phyloP scores from a whole-genome alignment of 495 filamentous ascomycete genomes.

The Clohesyomyces aquaticus region DNA sequence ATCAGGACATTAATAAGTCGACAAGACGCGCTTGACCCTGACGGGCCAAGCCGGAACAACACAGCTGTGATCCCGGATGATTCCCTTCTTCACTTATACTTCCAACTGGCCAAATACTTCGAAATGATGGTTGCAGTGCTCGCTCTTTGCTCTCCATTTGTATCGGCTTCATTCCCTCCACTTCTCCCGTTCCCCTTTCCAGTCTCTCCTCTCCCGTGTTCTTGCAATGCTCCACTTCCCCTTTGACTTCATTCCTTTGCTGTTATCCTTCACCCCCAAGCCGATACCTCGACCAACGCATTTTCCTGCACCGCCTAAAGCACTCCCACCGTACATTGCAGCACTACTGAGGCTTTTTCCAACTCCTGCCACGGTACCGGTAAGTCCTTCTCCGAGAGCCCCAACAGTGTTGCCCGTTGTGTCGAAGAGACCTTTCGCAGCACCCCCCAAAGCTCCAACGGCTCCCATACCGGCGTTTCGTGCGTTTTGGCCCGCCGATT shows the following conservation, averaged over 20 bases:
- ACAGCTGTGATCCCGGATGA: too few species aligned
- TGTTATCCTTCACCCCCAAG: conserved; percentile 6
- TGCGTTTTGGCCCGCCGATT: conserved; percentile 3
- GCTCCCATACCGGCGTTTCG: conserved; percentile 7
- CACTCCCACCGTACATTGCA: conserved; percentile 9
- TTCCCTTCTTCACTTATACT: too few species aligned
- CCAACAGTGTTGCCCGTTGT: conserved; percentile 27
- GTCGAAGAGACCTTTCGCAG: conserved; percentile 21
- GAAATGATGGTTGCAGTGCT: too few species aligned
- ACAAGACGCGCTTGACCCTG: too few species aligned
- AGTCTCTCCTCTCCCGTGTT: background rate
- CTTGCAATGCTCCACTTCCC: too few species aligned
- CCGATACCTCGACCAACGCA: conserved; percentile 8
- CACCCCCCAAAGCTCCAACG: conserved; percentile 17
- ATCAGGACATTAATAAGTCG: too few species aligned
- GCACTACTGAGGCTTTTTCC: conserved; percentile 17
- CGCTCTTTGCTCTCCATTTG: too few species aligned
- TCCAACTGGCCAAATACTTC: too few species aligned
- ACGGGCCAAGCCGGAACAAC: too few species aligned
- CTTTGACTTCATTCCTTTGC: too few species aligned
- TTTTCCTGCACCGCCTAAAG: conserved; percentile 6
- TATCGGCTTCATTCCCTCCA: background rate
- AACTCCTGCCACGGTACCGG: conserved; percentile 8
- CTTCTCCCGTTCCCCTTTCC: conserved; percentile 5
- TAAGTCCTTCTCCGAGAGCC: conserved; percentile 21